Base-by-base conservation (phyloP, 2,329 filamentous ascomycete genomes). In the Penicillium sp. region DNA sequence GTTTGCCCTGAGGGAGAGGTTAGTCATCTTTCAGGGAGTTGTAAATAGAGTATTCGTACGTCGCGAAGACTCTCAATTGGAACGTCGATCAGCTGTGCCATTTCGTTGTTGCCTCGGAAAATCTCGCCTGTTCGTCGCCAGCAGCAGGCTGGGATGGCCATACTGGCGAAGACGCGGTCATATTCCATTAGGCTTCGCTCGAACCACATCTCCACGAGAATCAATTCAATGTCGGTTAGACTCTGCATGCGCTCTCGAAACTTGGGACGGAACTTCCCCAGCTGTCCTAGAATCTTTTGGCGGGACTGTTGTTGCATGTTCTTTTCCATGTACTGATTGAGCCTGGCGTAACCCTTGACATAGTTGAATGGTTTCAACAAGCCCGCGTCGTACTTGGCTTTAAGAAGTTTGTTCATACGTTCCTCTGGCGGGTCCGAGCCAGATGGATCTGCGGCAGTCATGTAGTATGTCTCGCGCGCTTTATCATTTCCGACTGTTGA, bases 141-240 rank as follows among this genome's bases (percentile, higher is more conserved):
- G 70, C 93, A 95, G 73, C 94, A 99, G 13, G 94, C 94, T 0
- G 94, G 94, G 57, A 99, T 93, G 2, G 94, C 94, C 94, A 99
- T 99, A 70, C 91, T 95, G 2, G 94, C 94, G 76, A 99, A 99
- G 1, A 99, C 92, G 29, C 94, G 90, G 67, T 99, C 94, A 65
- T 97, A 97, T 69, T 97, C 94, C 88, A 97, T 94, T 62, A 99
- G 76, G 58, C 89, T 94, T 65, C 88, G 85, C 73, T 99, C 94
- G 68, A 99, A 97, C 93, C 94, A 97, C 90, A 97, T 96, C 74
- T 99, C 94, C 10, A 97, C 93, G 53, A 92, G 85, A 26, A 97
- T 87, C 24, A 99, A 83, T 72, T 99, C 90, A 70, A 96, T 89
- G 72, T 99, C 94, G 2, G 90, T 96, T 67, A 97, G 78, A 31